Base-by-base conservation (phyloP, 495 filamentous ascomycete species). In the Penicillium psychrofluorescens region DNA sequence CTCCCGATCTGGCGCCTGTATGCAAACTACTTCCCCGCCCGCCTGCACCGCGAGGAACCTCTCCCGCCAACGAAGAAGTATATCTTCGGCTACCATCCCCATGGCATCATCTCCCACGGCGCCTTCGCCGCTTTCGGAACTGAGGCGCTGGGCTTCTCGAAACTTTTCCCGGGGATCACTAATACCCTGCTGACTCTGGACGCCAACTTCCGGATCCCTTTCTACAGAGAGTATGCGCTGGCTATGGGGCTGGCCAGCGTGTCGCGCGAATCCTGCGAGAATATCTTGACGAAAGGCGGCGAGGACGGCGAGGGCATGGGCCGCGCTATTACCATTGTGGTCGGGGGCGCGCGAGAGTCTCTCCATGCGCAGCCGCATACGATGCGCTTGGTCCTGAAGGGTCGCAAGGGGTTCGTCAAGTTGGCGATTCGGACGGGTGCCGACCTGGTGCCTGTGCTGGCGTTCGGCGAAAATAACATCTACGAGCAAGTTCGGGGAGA, bases 61-160 rank as follows among this genome's bases (percentile, higher is more conserved):
- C 80, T 98, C 2, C 78, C 86, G 11, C 75, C 88, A 0, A 86
- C 84, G 2, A 77, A 88, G 45, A 97, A 97, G 66, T 98, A 97
- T 67, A 91, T 98, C 51, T 95, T 98, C 58, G 92, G 94, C 35
- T 96, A 97, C 61, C 92, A 96, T 57, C 91, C 91, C 0, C 91
- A 97, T 61, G 92, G 92, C 34, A 96, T 98, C 63, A 95, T 98
- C 54, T 89, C 85, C 11, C 88, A 95, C 56, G 92, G 92, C 32
- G 92, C 94, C 1, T 96, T 92, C 64, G 88, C 85, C 4, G 84
- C 90, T 11, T 96, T 98, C 51, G 86, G 74, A 28, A 97, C 94
- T 6, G 92, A 97, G 51, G 86, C 87, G 0, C 72, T 94, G 6
- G 89, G 92, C 2, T 98, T 97, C 63, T 79, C 79, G 2, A 77